phyloP scores from a whole-genome alignment of 441 rosid species.

The Eutrema salsugineum region DNA sequence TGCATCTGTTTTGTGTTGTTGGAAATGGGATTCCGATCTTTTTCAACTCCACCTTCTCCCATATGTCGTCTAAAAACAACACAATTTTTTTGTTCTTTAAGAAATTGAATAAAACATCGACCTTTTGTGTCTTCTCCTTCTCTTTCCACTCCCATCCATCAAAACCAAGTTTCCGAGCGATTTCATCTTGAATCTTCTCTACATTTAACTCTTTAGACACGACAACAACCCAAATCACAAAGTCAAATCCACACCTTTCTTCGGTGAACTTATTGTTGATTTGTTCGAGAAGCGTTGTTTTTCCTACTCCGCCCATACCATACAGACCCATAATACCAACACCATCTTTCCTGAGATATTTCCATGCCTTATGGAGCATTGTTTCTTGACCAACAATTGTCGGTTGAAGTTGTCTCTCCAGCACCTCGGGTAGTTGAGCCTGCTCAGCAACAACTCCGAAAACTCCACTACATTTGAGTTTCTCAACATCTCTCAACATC shows the following conservation, averaged over 20 bases:
- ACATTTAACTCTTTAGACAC: neutral
- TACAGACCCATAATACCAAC: conserved; percentile 14
- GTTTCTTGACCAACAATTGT: neutral
- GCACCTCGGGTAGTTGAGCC: neutral
- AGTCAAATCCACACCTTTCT: neutral
- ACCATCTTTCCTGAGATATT: neutral
- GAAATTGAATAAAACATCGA: neutral
- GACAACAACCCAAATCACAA: conserved; percentile 26
- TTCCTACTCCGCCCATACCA: conserved; percentile 36
- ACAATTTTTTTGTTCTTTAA: neutral
- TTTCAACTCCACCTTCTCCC: neutral
- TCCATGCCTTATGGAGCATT: neutral
- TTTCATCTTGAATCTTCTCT: neutral
- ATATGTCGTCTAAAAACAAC: conserved; percentile 13
- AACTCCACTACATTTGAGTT: neutral
- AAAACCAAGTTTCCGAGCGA: neutral
- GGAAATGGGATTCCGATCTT: conserved; percentile 18
- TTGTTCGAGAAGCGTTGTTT: conserved; percentile 36
- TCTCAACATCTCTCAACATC: neutral
- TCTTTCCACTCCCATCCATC: neutral
- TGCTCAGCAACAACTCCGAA: neutral
- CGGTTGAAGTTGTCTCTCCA: neutral
- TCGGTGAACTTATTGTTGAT: conserved; percentile 25
- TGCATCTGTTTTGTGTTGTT: neutral
- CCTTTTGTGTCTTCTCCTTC: neutral